A percentile compares a stretch with the other conserved stretches of the same genome.
These are phyloP conservation scores for Glycine soja DNA, from an alignment of 306 rosid genomes.

Conservation along the genomic window DNA sequence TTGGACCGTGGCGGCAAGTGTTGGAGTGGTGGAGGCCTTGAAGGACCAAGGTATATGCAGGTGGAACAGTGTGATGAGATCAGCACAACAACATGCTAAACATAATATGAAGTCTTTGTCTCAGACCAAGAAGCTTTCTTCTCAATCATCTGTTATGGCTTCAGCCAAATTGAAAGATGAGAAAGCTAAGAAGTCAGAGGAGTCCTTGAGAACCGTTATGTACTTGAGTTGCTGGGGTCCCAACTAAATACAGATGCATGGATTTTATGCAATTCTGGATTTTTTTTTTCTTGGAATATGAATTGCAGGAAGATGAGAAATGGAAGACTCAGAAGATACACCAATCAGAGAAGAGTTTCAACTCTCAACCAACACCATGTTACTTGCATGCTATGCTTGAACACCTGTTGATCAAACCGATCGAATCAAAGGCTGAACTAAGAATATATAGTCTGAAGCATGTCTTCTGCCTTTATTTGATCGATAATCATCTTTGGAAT, in stretches of 20 bases:
- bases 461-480: not conserved
- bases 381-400: not conserved
- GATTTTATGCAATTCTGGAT: not conserved
- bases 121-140: conserved; percentile 54
- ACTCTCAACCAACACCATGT: not conserved
- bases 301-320: not conserved
- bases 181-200: conserved; percentile 65
- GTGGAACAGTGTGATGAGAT: conserved; percentile 54
- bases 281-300: not conserved
- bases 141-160: conserved; percentile 48
- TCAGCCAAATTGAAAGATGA: conserved; percentile 29
- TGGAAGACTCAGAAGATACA: not conserved
- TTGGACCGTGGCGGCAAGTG: conserved; percentile 50
- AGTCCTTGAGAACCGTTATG: conserved; percentile 69
- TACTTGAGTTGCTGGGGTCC: conserved; percentile 71
- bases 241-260: not conserved
- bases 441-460: not conserved
- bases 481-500: not conserved
- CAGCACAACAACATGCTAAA: conserved; percentile 55
- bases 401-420: not conserved
- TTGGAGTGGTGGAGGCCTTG: conserved; percentile 55
- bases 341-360: conserved; percentile 51
- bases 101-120: conserved; percentile 43
- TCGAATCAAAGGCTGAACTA: not conserved
- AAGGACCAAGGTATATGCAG: conserved; percentile 71